These are phyloP conservation scores for Anethum foeniculum DNA, from an alignment of 140 eudicot species.

Conservation along the genomic window DNA sequence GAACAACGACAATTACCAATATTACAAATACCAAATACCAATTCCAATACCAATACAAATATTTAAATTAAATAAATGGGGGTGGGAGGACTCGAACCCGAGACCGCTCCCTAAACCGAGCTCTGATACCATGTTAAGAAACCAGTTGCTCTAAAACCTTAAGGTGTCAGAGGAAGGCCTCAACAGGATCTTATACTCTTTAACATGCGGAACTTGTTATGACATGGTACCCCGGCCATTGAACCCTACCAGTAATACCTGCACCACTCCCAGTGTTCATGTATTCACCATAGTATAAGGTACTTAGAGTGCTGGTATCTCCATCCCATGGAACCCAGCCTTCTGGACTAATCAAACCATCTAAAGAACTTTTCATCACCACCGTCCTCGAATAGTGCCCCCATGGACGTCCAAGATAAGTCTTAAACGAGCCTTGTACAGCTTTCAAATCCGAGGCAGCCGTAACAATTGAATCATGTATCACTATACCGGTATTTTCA, in stretches of 20 bases:
- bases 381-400: conserved; percentile 55
- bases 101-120: no score
- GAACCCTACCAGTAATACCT: conserved; percentile 51
- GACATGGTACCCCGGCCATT: conserved; percentile 63
- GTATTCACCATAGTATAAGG: conserved; percentile 66
- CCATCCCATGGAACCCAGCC: conserved; percentile 80
- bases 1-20: no score
- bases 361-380: conserved; percentile 40
- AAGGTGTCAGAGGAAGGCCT: no score
- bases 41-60: no score
- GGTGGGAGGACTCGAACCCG: no score
- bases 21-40: no score
- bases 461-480: conserved; percentile 38
- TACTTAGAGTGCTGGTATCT: conserved; percentile 30
- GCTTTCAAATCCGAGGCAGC: conserved; percentile 34
- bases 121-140: no score
- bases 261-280: conserved; percentile 67
- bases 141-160: no score
- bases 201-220: conserved; percentile 27
- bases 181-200: no score
- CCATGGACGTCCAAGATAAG: conserved; percentile 77
- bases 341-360: conserved; percentile 30
- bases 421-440: conserved; percentile 31
- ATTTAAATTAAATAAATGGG: no score
- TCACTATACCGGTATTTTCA: conserved; percentile 54